Evolutionary conservation across 495 filamentous ascomycete species (phyloP), one percentile per base, ranked within the genome.

Genomic region (Hypoxylon lienhwacheense): DNA sequence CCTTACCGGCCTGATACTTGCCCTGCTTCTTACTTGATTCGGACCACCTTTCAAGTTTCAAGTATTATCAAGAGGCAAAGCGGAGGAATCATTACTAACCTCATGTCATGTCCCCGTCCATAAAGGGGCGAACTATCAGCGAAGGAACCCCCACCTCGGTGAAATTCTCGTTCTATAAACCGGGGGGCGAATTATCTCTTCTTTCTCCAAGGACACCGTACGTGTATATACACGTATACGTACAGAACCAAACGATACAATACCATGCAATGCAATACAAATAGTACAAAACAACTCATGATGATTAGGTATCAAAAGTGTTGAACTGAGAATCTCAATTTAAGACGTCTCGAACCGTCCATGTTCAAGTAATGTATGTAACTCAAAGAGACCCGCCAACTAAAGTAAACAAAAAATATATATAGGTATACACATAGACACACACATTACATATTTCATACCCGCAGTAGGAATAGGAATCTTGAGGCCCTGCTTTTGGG

Each of bases 111-210:
- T 29, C 28, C 7, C 14, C 41, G 7, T 40, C 41, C 37, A 28
- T 26, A 20, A 28, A 20, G 28, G 29, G 47, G 17, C 25, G 36
- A 17, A 14, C 31, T 56, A 32, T 42, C 35, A 43, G 17, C 20
- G 17, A 39, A 24, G 41, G 11, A 20, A 31, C 31, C 49, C 46
- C 49, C 55, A 49, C 55, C 36, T 59, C 55, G 55, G 49, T 59
- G 49, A 49, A 53, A 59, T 49, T 53, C 21, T 41, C 21, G 25
- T 25, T 45, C 48, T 48, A 44, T 40, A 43, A 35, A 31, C 34
- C 36, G 37, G 39, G 32, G 14, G 31, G 40, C 44, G 19, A 49
- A 26, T 33, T 21, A 24, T 45, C 28, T 47, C 31, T 31, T 28
- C 35, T 11, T 7, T n/a, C n/a, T n/a, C n/a, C n/a, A n/a, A n/a